Evolutionary conservation across 2,329 filamentous ascomycete species (phyloP), one percentile per base, ranked within the genome.

Genomic region (Fonsecaea pugnacius): DNA sequence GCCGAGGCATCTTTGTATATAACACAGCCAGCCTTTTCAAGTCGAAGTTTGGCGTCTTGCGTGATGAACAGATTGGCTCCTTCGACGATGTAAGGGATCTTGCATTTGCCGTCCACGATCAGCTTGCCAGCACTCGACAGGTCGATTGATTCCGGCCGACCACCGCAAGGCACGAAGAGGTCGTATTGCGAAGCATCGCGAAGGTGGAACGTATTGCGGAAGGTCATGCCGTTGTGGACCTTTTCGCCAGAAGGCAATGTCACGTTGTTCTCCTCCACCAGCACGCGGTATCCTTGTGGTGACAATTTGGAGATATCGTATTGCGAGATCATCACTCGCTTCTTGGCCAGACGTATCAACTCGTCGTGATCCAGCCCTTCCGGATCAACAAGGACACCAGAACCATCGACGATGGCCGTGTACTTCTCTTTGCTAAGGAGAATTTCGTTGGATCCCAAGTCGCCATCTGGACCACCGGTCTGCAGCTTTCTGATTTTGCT

Each of bases 11-110:
- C 95, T 82, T 99, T 99, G 88, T 92, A 97, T 46, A 99, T 80
- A 72, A 98, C 87, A 75, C 92, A 96, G 65, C 95, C 95, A n/a
- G 94, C 93, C 72, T 92, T 89, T 80, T 99, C 95, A 14, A 99
- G 87, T 27, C 92, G 91, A 61, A 98, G 85, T 82, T 98, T 98
- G 72, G 94, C 94, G 73, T 99, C 95, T 78, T 99, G 95, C 0
- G 95, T 97, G 79, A 99, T 96, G 85, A 99, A 99, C 60, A 99
- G 84, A 77, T 98, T 99, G 78, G 95, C 95, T 59, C 95, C 95
- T 80, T 99, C 95, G 51, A 99, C 94, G 60, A 99, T 95, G 80
- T 96, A 99, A 0, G 94, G 93, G 66, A 99, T 90, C 10, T 85
- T 87, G 24, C 86, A 84, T 82, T 96, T 97, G 79, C 93, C 92